phyloP scores from a whole-genome alignment of 108 stramenopile species.

The Stephanodiscus triporus region DNA sequence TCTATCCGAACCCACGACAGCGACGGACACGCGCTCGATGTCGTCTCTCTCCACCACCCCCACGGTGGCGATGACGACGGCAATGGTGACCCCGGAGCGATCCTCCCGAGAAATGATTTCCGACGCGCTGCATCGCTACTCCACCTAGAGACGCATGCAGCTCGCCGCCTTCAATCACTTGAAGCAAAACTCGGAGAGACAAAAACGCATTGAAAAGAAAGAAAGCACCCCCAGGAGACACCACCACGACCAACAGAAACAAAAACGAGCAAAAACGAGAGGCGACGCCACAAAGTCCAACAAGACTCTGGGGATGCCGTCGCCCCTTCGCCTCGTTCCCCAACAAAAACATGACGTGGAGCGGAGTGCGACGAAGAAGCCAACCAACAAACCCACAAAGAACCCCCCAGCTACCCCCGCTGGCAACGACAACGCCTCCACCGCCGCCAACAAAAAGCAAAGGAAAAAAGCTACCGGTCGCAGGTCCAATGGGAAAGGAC shows the following conservation, averaged over 20 bases:
- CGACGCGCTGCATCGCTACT: neutral
- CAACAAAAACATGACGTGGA: neutral
- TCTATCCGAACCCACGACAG: neutral
- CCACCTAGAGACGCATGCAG: neutral
- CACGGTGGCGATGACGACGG: too few relatives aligned
- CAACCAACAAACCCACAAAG: neutral
- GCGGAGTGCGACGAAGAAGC: too few relatives aligned
- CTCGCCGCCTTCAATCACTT: neutral
- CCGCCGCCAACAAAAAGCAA: neutral
- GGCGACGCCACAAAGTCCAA: conserved; percentile 8
- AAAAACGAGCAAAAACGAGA: neutral
- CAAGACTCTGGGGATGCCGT: conserved; percentile 1
- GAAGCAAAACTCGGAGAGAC: neutral
- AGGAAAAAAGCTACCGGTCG: neutral
- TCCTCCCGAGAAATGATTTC: too few relatives aligned
- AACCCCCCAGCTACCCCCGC: neutral
- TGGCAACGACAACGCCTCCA: neutral
- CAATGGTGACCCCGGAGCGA: too few relatives aligned
- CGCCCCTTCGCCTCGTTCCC: neutral
- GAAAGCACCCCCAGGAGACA: neutral
- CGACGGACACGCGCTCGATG: neutral
- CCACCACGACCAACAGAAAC: neutral
- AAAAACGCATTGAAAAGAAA: neutral
- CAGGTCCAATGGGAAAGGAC: conserved; percentile 12
- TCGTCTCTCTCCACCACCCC: too few relatives aligned